A percentile compares a stretch with the other conserved stretches of the same genome.
Evolutionary conservation across 345 rosid genomes (phyloP).

Genomic region (Sonneratia alba): DNA sequence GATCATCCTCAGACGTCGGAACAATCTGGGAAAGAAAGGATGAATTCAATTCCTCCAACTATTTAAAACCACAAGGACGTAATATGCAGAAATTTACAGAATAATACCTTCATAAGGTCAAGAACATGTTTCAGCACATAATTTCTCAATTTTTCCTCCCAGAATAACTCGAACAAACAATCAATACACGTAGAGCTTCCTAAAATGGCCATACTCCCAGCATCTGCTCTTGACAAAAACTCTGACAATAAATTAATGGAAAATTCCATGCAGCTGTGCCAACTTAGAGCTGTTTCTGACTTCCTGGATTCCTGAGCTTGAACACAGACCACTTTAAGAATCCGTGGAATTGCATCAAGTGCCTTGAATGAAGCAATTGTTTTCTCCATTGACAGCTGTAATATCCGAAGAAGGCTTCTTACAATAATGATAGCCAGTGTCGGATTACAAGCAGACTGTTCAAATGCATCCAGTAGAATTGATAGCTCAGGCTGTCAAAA

Average conservation of each 20-base stretch:
- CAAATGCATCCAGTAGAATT: constrained; percentile 79
- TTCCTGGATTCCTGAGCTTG: constrained; percentile 58
- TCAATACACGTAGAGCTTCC: constrained; percentile 51
- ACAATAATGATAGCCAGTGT: constrained; percentile 56
- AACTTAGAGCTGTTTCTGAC: constrained; percentile 26
- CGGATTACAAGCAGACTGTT: constrained; percentile 64
- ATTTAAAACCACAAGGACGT: constrained; percentile 4
- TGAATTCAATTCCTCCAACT: constrained; percentile 1
- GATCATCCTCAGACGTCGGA: constrained; percentile 52
- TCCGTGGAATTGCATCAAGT: constrained; percentile 58
- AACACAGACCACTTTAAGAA: constrained; percentile 66
- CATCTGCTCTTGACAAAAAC: constrained; percentile 49
- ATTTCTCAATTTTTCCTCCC: constrained; percentile 68
- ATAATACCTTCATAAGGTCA: constrained; percentile 75
- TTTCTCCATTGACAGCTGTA: constrained; percentile 62
- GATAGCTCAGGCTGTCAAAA: constrained; percentile 71
- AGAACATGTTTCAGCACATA: constrained; percentile 52
- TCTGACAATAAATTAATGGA: constrained; percentile 51
- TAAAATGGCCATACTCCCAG: constrained; percentile 52
- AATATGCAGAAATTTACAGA: constrained; percentile 6
- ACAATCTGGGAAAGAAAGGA: constrained; percentile 32
- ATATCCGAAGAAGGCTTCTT: constrained; percentile 51
- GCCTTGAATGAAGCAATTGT: constrained; percentile 56
- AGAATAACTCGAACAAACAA: constrained; percentile 78
- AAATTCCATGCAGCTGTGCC: constrained; percentile 52